Percentiles rank a stretch among this genome's conserved stretches.
Evolutionary conservation across 129 eudicot genomes (phyloP).

Genomic region (Calendula officinalis): DNA sequence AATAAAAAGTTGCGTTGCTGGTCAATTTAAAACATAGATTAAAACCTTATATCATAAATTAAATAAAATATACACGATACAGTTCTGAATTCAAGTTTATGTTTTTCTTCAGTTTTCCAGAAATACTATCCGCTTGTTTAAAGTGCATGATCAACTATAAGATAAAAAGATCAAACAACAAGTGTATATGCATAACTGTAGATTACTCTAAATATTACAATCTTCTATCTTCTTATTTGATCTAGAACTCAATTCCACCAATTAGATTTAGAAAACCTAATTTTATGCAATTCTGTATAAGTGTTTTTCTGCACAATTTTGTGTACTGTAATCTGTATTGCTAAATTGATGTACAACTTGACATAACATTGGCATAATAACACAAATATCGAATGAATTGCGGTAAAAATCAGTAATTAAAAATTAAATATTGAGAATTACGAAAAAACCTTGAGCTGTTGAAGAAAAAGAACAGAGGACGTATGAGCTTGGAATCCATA

Average conservation of each 20-base stretch:
- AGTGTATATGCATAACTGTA: neutral
- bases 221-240: neutral
- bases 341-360: constrained; percentile 3
- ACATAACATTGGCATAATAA: constrained; percentile 3
- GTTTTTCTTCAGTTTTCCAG: constrained; percentile 8
- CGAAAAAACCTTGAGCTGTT: constrained; percentile 75
- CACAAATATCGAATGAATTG: neutral
- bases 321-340: neutral
- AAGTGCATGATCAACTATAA: neutral
- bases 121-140: neutral
- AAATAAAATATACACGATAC: neutral
- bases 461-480: constrained; percentile 78
- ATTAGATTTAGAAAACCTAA: neutral
- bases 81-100: constrained; percentile 7
- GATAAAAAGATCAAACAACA: constrained; percentile 1
- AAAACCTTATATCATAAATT: constrained; percentile 1
- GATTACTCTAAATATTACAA: neutral
- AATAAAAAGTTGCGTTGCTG: constrained; percentile 94
- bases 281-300: neutral
- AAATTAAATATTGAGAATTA: neutral
- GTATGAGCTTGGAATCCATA: constrained; percentile 85
- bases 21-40: constrained; percentile 17
- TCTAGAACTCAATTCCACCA: neutral
- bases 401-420: constrained; percentile 10
- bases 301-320: neutral